Evolutionary conservation across 768 basidiomycete genomes (phyloP).

Genomic region (Suillus hirtellus): DNA sequence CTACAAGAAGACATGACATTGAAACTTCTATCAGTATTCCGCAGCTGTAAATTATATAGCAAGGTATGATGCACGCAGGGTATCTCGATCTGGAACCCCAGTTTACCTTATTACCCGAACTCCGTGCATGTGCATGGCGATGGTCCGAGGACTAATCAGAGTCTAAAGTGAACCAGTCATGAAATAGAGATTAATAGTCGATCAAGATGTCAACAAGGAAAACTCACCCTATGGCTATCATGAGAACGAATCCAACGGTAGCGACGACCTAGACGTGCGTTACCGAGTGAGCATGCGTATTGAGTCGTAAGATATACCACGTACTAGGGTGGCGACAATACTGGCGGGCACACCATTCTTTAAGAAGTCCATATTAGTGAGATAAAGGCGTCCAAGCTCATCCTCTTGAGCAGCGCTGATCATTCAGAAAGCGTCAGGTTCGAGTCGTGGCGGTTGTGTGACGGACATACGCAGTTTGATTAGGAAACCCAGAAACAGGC

Average conservation of each 20-base stretch:
- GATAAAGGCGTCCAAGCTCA: constrained; percentile 88
- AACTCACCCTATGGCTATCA: constrained; percentile 69
- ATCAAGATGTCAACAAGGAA: neutral
- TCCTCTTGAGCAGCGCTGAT: constrained; percentile 90
- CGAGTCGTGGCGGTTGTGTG: neutral
- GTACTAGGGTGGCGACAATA: constrained; percentile 79
- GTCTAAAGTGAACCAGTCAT: constrained; percentile 1
- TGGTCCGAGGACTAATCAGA: neutral
- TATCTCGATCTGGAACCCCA: neutral
- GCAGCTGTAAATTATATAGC: neutral
- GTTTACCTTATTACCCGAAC: neutral
- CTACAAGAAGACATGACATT: neutral
- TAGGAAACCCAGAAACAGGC: constrained; percentile 99
- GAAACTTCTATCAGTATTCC: neutral
- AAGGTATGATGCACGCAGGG: constrained; percentile 3
- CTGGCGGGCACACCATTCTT: constrained; percentile 96
- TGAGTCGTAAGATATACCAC: constrained; percentile 21
- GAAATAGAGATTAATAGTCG: neutral
- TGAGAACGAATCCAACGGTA: constrained; percentile 81
- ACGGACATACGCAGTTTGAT: constrained; percentile 85
- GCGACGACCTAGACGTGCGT: constrained; percentile 62
- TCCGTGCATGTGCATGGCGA: neutral
- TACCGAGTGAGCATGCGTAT: constrained; percentile 9
- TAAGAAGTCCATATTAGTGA: constrained; percentile 84
- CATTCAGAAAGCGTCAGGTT: constrained; percentile 12